Conservation (phyloP, 768 basidiomycete genomes). For the Suillus subaureus region DNA sequence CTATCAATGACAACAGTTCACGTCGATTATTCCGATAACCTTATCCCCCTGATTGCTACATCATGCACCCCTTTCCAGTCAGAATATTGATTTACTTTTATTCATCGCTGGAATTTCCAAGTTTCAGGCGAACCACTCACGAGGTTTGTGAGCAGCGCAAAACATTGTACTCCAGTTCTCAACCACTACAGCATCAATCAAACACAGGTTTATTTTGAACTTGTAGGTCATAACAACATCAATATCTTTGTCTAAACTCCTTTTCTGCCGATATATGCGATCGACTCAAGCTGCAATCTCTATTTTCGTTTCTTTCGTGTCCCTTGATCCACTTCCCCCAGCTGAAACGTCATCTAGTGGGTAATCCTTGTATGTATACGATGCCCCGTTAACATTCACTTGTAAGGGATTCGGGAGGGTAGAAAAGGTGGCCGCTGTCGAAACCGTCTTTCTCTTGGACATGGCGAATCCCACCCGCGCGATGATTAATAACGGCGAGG, state of each 20-base stretch:
- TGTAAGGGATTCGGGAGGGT: neutral
- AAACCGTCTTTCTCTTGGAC: neutral
- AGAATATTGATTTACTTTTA: no score
- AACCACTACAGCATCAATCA: neutral
- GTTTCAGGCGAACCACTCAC: no score
- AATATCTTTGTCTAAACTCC: neutral
- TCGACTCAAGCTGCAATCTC: neutral
- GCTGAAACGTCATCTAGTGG: neutral
- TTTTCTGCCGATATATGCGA: neutral
- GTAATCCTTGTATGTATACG: neutral
- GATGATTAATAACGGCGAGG: conserved; percentile 22
- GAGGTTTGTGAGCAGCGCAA: no score
- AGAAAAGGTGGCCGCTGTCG: neutral
- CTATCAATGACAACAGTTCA: no score
- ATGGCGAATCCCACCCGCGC: conserved; percentile 19
- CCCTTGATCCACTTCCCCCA: neutral
- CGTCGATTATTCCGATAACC: no score
- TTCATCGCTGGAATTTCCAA: no score
- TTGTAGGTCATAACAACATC: neutral
- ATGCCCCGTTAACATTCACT: neutral
- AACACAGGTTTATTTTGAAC: neutral
- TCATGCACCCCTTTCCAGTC: no score
- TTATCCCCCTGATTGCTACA: no score
- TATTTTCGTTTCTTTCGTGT: neutral
- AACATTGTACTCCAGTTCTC: neutral